Percentiles rank a stretch among this genome's conserved stretches.
These are phyloP conservation scores for Vitellaria paradoxa DNA, from an alignment of 179 eudicot species.

Conservation along the genomic window DNA sequence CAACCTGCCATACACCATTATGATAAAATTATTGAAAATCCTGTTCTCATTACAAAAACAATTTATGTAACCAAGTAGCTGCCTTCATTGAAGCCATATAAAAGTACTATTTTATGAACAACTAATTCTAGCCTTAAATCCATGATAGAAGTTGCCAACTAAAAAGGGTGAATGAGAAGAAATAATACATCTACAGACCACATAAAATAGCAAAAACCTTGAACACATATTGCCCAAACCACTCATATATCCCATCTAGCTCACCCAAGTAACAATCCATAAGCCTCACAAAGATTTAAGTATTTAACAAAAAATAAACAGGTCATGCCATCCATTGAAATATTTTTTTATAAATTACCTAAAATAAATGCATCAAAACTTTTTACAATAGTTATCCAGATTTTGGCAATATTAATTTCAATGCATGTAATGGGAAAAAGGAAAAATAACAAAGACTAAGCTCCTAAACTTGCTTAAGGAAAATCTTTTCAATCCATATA, in stretches of 20 bases:
- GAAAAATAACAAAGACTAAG: not conserved
- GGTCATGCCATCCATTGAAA: not conserved
- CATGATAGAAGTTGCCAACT: not conserved
- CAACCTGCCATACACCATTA: not conserved
- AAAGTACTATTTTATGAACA: not conserved
- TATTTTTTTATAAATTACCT: no score
- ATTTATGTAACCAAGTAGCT: not conserved
- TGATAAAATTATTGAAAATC: not conserved
- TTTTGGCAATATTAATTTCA: not conserved
- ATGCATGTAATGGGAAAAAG: not conserved
- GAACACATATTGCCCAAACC: no score
- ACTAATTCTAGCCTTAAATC: not conserved
- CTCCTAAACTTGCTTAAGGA: no score
- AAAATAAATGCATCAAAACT: not conserved
- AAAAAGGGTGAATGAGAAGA: no score
- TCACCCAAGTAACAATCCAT: not conserved
- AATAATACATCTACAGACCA: no score
- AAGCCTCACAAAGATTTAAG: not conserved
- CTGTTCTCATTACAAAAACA: not conserved
- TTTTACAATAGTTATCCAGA: not conserved
- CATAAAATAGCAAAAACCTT: no score
- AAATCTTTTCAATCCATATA: not conserved
- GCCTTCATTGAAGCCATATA: not conserved
- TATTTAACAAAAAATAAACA: not conserved
- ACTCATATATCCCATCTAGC: no score